Evolutionary conservation across 192 early-diverging fungal species (phyloP).

Genomic region (Ramicandelaber brevisporus): DNA sequence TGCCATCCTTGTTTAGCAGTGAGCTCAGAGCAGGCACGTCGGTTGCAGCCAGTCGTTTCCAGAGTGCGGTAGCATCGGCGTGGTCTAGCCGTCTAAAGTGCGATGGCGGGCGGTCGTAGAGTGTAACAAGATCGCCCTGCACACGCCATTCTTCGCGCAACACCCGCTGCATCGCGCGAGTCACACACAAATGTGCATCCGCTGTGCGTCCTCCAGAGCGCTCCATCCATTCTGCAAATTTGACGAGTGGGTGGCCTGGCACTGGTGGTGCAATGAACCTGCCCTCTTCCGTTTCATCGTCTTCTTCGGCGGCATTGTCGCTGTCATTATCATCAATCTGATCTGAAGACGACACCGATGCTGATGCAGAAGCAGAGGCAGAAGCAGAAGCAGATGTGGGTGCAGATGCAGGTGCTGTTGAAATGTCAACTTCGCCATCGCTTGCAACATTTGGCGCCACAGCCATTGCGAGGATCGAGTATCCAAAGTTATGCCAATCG

Average conservation of each 20-base stretch:
- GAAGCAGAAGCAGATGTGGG: conserved; percentile 56
- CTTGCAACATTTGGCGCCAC: conserved; percentile 17
- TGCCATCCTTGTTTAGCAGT: conserved; percentile 11
- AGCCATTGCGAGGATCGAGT: conserved; percentile 52
- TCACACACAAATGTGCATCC: conserved; percentile 64
- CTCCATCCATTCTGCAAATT: conserved; percentile 28
- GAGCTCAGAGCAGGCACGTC: not conserved
- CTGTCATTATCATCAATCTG: no score
- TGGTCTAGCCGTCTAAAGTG: conserved; percentile 41
- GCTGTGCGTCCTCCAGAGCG: conserved; percentile 31
- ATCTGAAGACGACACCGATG: no score
- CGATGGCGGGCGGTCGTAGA: conserved; percentile 60
- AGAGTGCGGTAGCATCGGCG: no score
- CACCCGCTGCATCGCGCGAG: conserved; percentile 49
- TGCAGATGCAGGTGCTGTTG: conserved; percentile 29
- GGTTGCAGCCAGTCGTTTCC: no score
- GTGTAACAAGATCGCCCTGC: conserved; percentile 40
- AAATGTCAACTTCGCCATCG: no score
- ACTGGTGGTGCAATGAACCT: no score
- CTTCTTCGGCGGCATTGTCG: no score
- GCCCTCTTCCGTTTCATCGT: no score
- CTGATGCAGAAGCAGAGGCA: no score
- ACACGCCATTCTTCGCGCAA: conserved; percentile 31
- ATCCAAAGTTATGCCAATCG: conserved; percentile 98
- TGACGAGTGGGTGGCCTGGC: no score